Percentiles rank a stretch among this genome's conserved stretches.
Conservation (phyloP, 1,284 basidiomycete genomes). For the Apiotrichum sp. region DNA sequence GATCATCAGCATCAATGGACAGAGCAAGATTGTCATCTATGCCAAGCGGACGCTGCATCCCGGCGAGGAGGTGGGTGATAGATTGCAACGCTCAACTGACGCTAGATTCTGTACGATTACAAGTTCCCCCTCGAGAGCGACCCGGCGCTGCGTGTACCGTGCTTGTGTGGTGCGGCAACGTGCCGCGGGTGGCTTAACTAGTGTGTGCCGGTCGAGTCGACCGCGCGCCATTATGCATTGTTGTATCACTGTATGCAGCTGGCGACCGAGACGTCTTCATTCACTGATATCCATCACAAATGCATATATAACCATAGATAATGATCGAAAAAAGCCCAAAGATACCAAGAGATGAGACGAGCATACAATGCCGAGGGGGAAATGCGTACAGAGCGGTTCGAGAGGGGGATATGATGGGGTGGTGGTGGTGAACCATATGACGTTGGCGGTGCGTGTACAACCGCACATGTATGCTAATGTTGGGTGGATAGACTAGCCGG, state of each 20-base stretch:
- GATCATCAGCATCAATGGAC: slow-evolving; percentile 96
- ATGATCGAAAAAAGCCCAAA: too few relatives aligned
- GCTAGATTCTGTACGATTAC: slow-evolving; percentile 37
- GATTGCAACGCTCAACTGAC: not conserved
- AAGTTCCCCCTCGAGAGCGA: slow-evolving; percentile 44
- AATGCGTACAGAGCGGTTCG: too few relatives aligned
- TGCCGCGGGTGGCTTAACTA: slow-evolving; percentile 87
- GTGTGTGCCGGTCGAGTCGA: not conserved
- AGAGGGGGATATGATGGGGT: too few relatives aligned
- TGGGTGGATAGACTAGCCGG: too few relatives aligned
- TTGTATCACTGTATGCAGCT: too few relatives aligned
- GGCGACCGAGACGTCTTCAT: too few relatives aligned
- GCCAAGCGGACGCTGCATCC: slow-evolving; percentile 90
- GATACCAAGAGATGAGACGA: too few relatives aligned
- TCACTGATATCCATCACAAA: too few relatives aligned
- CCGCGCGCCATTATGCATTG: too few relatives aligned
- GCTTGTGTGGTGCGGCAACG: slow-evolving; percentile 76
- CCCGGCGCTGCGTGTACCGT: slow-evolving; percentile 57
- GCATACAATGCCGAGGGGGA: too few relatives aligned
- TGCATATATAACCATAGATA: too few relatives aligned
- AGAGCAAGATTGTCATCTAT: slow-evolving; percentile 96
- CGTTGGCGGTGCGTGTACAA: not conserved
- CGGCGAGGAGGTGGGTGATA: slow-evolving; percentile 78
- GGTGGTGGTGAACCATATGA: too few relatives aligned
- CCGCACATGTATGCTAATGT: not conserved